Conservation (phyloP, 495 filamentous ascomycete genomes). For the Hypoxylon lenormandii region DNA sequence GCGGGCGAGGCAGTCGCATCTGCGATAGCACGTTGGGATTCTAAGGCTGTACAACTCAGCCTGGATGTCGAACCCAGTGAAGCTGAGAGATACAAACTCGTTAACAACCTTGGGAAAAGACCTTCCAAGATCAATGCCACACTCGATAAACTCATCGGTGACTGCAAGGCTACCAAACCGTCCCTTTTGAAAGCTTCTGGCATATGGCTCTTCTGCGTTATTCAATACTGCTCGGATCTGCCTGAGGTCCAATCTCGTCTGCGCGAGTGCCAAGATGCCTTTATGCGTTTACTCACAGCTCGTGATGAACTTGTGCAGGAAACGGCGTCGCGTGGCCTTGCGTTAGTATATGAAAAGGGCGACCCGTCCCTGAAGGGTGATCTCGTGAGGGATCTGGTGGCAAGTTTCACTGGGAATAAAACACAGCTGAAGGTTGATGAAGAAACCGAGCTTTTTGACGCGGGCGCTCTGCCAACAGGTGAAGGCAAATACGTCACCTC, state of each 20-base stretch:
- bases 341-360: constrained; percentile 91
- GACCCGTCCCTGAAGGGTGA: constrained; percentile 81
- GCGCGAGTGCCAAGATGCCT: constrained; percentile 83
- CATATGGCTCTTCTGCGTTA: constrained; percentile 92
- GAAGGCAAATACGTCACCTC: constrained; percentile 90
- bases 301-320: constrained; percentile 95
- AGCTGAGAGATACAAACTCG: constrained; percentile 54
- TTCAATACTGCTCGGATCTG: constrained; percentile 87
- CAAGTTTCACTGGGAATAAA: constrained; percentile 82
- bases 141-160: constrained; percentile 74
- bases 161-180: constrained; percentile 85
- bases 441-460: constrained; percentile 92
- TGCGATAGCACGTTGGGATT: constrained; percentile 81
- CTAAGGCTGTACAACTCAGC: constrained; percentile 63
- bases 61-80: constrained; percentile 59
- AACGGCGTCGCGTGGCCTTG: constrained; percentile 88
- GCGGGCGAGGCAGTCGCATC: constrained; percentile 86
- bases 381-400: constrained; percentile 84
- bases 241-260: constrained; percentile 76
- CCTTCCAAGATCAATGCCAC: constrained; percentile 64
- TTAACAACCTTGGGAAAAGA: constrained; percentile 53
- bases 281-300: constrained; percentile 86
- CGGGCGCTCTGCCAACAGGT: constrained; percentile 89
- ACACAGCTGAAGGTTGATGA: constrained; percentile 82
- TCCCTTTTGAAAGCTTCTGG: constrained; percentile 86